Evolutionary conservation across 2,329 filamentous ascomycete genomes (phyloP).

Genomic region (Emmonsiellopsis sp.): DNA sequence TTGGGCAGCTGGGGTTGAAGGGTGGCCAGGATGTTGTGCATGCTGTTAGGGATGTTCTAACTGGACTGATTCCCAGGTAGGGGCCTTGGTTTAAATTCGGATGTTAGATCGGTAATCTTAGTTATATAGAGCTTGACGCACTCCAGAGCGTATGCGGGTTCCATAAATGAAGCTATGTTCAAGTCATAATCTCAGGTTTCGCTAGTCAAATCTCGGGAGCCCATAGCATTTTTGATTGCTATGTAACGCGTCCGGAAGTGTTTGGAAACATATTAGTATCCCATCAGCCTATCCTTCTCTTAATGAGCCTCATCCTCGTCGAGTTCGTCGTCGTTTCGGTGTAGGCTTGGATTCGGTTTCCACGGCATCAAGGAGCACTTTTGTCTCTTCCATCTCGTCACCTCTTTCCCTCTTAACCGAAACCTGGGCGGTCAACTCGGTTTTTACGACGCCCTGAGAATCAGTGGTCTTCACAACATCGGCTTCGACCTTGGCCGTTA

Average conservation of each 20-base stretch:
- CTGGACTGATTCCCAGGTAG: not conserved
- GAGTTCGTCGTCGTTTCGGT: conserved; percentile 8
- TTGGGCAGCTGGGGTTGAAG: not conserved
- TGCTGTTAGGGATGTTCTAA: not conserved
- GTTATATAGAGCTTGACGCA: too few species aligned
- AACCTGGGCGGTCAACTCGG: not conserved
- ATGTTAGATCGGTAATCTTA: too few species aligned
- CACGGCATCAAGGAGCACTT: not conserved
- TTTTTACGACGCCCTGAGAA: not conserved
- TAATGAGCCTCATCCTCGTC: conserved; percentile 2
- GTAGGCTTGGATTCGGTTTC: not conserved
- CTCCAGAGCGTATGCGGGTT: too few species aligned
- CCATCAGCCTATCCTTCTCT: too few species aligned
- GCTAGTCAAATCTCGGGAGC: too few species aligned
- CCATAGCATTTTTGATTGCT: too few species aligned
- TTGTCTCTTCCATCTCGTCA: conserved; percentile 2
- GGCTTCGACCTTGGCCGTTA: conserved; percentile 32
- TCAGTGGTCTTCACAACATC: conserved; percentile 10
- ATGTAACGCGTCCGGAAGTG: too few species aligned
- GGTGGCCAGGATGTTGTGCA: not conserved
- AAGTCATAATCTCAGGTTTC: too few species aligned
- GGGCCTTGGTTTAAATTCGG: too few species aligned
- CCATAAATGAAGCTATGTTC: too few species aligned
- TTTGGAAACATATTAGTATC: too few species aligned
- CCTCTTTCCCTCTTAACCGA: conserved; percentile 7